Evolutionary conservation across 1,284 basidiomycete species (phyloP), one percentile per base, ranked within the genome.

Genomic region (Apiotrichum laibachii): DNA sequence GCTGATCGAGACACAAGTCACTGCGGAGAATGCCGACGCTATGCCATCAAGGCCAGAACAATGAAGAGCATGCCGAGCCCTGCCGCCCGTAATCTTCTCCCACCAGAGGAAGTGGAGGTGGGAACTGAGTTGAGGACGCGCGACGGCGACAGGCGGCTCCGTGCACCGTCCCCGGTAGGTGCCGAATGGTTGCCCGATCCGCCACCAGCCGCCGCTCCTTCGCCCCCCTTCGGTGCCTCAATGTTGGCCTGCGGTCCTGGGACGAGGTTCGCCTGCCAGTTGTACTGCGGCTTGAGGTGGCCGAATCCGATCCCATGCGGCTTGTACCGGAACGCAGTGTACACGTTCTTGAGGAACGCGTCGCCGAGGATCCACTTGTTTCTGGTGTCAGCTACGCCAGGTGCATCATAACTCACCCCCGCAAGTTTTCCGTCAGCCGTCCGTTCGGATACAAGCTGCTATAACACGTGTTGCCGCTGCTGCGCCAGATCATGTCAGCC

Each of bases 291-390:
- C 47, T 34, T 35, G 33, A 49, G 47, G 33, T 12, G 18, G 2
- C 80, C 80, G 59, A 82, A 80, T 5, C 80, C 80, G 49, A 81
- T 75, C 1, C 77, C 72, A 1, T 79, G 61, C 0, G 81, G 80
- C 56, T 77, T 74, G 64, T 78, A 80, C 54, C 80, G 70, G 71
- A 74, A 80, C 16, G 74, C 68, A 8, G 79, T 76, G 70, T 82
- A 81, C 39, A 81, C 80, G 59, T 81, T 81, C 75, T 90, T 90
- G 53, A 98, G 82, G 83, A 99, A 97, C 1, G 90, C 88, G 71
- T 94, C 93, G 21, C 94, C 94, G 45, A 96, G 80, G 67, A 97
- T 94, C 89, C 91, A 96, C 19, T 21, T 21, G 43, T 44, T 21
- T 8, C 43, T 44, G 19, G 9, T 11, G 43, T 44, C 43, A 44